phyloP scores from a whole-genome alignment of 1,284 basidiomycete species.

The Phlebopus sp. region DNA sequence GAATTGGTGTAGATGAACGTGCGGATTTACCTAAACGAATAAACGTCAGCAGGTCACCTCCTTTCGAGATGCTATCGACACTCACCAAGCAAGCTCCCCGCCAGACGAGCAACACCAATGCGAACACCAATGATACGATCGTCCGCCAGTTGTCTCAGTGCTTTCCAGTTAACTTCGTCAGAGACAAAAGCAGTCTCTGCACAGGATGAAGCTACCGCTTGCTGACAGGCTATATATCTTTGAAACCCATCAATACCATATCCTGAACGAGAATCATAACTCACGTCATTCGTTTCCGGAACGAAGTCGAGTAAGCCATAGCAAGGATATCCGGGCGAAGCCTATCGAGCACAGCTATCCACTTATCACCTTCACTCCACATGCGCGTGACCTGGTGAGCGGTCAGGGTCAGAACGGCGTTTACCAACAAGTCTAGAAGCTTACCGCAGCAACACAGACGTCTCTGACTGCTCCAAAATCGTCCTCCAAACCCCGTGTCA shows the following conservation, averaged over 20 bases:
- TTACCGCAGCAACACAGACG: constrained; percentile 54
- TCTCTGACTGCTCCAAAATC: constrained; percentile 82
- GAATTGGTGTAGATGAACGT: constrained; percentile 23
- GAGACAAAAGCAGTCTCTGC: constrained; percentile 40
- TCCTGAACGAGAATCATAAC: constrained; percentile 25
- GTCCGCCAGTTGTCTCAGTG: constrained; percentile 55
- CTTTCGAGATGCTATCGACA: constrained; percentile 8
- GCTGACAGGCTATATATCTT: constrained; percentile 71
- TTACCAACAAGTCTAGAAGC: constrained; percentile 7
- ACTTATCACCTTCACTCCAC: constrained; percentile 20
- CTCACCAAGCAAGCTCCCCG: constrained; percentile 55
- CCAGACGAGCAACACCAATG: constrained; percentile 76
- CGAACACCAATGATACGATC: constrained; percentile 87
- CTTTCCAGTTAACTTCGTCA: constrained; percentile 53
- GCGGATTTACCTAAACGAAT: constrained; percentile 22
- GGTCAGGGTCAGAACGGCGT: constrained; percentile 6
- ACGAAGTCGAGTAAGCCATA: constrained; percentile 55
- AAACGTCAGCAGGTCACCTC: constrained; percentile 7
- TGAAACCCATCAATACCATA: not conserved
- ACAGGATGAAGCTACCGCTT: constrained; percentile 52
- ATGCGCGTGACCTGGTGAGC: constrained; percentile 22
- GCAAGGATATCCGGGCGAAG: constrained; percentile 51
- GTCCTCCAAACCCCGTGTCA: constrained; percentile 74
- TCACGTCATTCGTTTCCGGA: constrained; percentile 74
- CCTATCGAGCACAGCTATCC: constrained; percentile 34